Evolutionary conservation across 805 yeast genomes (phyloP).

Genomic region (Starmera dryadoides): DNA sequence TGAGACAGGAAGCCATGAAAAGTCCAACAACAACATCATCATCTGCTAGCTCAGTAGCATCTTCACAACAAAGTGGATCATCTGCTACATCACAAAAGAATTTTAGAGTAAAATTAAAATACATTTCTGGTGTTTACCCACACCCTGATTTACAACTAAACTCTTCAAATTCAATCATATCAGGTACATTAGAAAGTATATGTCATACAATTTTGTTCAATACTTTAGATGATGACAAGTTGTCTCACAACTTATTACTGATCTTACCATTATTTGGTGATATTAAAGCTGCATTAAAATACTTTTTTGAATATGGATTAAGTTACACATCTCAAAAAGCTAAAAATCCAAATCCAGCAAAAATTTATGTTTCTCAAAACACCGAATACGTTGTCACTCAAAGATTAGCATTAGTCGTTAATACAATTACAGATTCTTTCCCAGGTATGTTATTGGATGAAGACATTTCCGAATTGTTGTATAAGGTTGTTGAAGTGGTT

Average conservation of each 20-base stretch:
- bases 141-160: constrained; percentile 58
- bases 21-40: neutral
- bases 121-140: constrained; percentile 39
- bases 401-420: constrained; percentile 46
- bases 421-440: constrained; percentile 50
- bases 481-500: constrained; percentile 42
- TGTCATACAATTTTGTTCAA: constrained; percentile 67
- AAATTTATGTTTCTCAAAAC: constrained; percentile 20
- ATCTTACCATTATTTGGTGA: constrained; percentile 52
- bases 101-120: constrained; percentile 18
- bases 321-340: constrained; percentile 24
- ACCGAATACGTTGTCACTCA: constrained; percentile 36
- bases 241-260: constrained; percentile 35
- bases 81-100: constrained; percentile 2
- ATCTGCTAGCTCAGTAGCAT: neutral
- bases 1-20: constrained; percentile 5
- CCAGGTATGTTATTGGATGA: constrained; percentile 66
- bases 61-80: neutral
- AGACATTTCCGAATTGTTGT: constrained; percentile 48
- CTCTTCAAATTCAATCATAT: constrained; percentile 34
- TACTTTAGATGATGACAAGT: constrained; percentile 31
- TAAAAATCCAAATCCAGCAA: constrained; percentile 12
- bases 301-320: constrained; percentile 35
- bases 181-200: constrained; percentile 63
- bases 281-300: constrained; percentile 33